phyloP scores from a whole-genome alignment of 129 eudicot species.

The Tagetes patula region DNA sequence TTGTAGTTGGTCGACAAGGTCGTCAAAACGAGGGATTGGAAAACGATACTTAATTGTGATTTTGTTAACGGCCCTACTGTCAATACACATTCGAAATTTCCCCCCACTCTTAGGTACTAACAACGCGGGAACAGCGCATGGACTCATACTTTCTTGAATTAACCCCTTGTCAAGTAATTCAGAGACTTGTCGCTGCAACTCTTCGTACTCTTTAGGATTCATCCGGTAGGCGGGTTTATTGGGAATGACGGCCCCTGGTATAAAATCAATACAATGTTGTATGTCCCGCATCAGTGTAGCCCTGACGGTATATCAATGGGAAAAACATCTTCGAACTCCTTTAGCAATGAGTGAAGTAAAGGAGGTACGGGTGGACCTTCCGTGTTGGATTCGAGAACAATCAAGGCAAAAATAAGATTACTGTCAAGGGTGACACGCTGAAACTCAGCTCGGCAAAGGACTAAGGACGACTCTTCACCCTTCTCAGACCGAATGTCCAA shows the following conservation, averaged over 20 bases:
- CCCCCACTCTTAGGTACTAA: background rate
- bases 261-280: background rate
- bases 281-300: background rate
- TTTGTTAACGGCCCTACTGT: background rate
- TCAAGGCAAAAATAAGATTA: too few relatives aligned
- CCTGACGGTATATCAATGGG: background rate
- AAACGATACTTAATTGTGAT: too few relatives aligned
- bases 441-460: too few relatives aligned
- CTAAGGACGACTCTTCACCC: too few relatives aligned
- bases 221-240: background rate
- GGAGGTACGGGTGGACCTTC: too few relatives aligned
- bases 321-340: background rate
- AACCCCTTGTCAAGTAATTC: background rate
- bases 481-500: too few relatives aligned
- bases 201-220: background rate
- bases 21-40: background rate
- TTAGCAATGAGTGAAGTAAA: background rate
- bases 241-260: background rate
- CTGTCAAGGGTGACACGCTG: too few relatives aligned
- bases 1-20: background rate
- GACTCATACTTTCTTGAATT: background rate
- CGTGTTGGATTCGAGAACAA: too few relatives aligned
- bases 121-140: background rate
- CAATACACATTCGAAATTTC: background rate
- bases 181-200: background rate